A percentile compares a stretch with the other conserved stretches of the same genome.
Conservation (phyloP, 73 alveolate genomes). For the Paramecium tetraurelia region DNA sequence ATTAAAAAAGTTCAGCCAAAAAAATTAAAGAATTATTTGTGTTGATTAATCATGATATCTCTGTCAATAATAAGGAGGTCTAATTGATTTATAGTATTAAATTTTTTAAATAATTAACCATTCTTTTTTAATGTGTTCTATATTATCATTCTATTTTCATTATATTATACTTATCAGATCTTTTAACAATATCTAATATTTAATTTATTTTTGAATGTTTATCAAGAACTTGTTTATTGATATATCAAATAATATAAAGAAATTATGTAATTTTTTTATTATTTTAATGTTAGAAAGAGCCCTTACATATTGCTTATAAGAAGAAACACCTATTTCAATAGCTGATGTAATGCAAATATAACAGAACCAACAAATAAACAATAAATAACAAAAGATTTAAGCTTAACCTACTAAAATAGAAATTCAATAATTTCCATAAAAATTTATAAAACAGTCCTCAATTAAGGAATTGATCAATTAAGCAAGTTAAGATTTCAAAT, state of each 20-base stretch:
- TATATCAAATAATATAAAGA: neutral
- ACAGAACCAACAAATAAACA: neutral
- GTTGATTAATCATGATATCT: too few relatives aligned
- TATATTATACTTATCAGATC: too few relatives aligned
- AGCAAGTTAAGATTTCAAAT: neutral
- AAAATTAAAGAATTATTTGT: too few relatives aligned
- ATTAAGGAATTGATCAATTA: neutral
- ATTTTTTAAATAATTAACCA: too few relatives aligned
- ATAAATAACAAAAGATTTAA: neutral
- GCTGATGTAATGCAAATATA: neutral
- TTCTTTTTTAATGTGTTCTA: too few relatives aligned
- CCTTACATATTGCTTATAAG: neutral
- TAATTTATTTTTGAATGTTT: too few relatives aligned
- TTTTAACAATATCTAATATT: too few relatives aligned
- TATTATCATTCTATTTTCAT: too few relatives aligned
- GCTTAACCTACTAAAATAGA: neutral
- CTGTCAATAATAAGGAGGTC: too few relatives aligned
- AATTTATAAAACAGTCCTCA: neutral
- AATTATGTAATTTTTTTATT: neutral
- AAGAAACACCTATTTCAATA: neutral
- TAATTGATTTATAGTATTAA: too few relatives aligned
- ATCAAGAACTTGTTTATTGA: too few relatives aligned
- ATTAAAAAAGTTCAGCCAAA: too few relatives aligned
- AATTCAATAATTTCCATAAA: neutral
- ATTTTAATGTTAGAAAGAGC: constrained; percentile 10